Evolutionary conservation across 331 rosid genomes (phyloP).

Genomic region (Spiraea crenata): DNA sequence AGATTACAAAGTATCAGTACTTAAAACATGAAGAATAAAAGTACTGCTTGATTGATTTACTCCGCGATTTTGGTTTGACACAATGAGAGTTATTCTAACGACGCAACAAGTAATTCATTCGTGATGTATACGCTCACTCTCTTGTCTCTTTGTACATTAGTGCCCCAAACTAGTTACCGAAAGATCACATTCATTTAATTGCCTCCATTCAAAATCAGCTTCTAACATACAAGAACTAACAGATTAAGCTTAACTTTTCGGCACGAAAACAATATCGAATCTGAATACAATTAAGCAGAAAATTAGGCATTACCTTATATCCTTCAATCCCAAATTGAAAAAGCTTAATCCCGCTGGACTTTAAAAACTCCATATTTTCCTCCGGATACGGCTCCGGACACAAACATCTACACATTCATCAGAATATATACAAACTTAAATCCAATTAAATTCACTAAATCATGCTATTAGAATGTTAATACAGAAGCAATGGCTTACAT

Average conservation of each 20-base stretch:
- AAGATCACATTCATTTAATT: neutral
- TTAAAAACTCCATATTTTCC: constrained; percentile 77
- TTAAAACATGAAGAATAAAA: neutral
- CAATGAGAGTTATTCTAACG: neutral
- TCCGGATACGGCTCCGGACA: constrained; percentile 98
- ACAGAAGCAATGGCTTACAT: constrained; percentile 46
- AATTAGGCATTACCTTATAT: constrained; percentile 55
- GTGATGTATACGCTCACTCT: neutral
- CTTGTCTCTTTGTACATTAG: neutral
- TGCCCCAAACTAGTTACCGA: neutral
- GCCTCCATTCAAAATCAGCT: neutral
- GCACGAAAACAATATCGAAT: neutral
- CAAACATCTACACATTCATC: constrained; percentile 52
- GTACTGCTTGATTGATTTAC: neutral
- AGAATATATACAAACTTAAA: neutral
- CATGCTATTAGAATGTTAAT: no score
- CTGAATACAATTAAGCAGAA: constrained; percentile 7
- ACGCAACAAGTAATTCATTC: neutral
- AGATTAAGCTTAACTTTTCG: no score
- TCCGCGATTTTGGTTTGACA: neutral
- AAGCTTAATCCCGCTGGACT: constrained; percentile 74
- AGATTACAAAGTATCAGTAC: neutral
- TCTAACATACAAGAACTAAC: no score
- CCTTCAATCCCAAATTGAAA: constrained; percentile 95
- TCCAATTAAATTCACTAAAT: neutral